Evolutionary conservation across 176 grass and related monocot genomes (phyloP).

Genomic region (Tillandsia leiboldiana): DNA sequence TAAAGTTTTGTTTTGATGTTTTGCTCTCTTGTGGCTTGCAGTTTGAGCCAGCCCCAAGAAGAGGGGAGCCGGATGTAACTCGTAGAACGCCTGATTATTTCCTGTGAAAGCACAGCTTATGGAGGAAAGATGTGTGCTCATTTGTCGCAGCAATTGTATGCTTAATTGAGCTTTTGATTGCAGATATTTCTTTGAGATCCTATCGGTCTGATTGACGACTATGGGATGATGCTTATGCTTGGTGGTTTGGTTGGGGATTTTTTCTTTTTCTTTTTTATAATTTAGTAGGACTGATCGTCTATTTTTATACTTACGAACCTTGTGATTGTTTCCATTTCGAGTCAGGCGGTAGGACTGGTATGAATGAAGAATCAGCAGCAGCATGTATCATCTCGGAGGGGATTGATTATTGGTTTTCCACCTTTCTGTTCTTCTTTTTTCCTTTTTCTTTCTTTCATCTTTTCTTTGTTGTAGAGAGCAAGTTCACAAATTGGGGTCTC

Average conservation of each 20-base stretch:
- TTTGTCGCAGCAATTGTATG: neutral
- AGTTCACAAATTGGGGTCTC: neutral
- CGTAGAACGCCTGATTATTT: constrained; percentile 93
- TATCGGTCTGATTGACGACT: neutral
- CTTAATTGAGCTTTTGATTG: constrained; percentile 9
- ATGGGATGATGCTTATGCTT: neutral
- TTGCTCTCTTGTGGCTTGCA: constrained; percentile 22
- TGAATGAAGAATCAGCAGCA: constrained; percentile 2
- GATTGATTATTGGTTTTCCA: neutral
- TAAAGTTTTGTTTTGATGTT: neutral
- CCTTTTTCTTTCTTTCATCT: neutral
- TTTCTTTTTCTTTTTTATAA: neutral
- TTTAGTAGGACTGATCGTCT: neutral
- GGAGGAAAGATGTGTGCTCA: neutral
- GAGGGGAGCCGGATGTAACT: constrained; percentile 85
- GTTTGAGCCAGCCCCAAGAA: constrained; percentile 84
- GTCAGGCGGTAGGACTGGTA: constrained; percentile 4
- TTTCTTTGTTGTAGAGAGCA: neutral
- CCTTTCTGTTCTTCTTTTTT: neutral
- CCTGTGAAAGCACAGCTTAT: constrained; percentile 40
- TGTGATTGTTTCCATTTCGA: neutral
- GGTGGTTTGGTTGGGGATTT: neutral
- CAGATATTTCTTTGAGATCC: constrained; percentile 4
- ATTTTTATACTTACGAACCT: neutral
- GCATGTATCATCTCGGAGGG: neutral